A percentile compares a stretch with the other conserved stretches of the same genome.
Evolutionary conservation across 2,329 filamentous ascomycete genomes (phyloP).

Genomic region (Aureobasidium musti): DNA sequence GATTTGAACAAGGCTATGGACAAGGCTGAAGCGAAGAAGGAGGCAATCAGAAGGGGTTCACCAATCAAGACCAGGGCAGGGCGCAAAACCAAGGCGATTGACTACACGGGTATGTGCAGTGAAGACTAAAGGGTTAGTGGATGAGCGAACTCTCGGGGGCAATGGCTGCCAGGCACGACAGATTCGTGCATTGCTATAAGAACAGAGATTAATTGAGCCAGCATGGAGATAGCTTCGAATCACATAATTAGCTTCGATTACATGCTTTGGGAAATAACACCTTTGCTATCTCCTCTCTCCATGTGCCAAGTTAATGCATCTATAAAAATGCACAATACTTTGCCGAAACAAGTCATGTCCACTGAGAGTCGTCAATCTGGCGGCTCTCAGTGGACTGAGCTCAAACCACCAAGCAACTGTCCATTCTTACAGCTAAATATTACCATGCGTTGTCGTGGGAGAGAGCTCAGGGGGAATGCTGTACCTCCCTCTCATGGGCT

Average conservation of each 20-base stretch:
- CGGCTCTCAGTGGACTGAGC: too few species aligned
- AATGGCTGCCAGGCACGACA: neutral
- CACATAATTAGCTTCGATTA: neutral
- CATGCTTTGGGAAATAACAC: neutral
- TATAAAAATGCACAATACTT: too few species aligned
- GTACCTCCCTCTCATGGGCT: too few species aligned
- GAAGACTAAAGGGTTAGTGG: neutral
- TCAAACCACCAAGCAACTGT: too few species aligned
- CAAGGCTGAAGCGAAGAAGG: neutral
- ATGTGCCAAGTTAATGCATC: neutral
- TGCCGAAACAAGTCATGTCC: too few species aligned
- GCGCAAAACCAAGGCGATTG: conserved; percentile 14
- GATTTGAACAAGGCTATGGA: neutral
- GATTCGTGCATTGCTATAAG: neutral
- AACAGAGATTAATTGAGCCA: neutral
- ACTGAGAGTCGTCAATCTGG: too few species aligned
- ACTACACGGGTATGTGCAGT: neutral
- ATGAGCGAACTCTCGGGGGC: neutral
- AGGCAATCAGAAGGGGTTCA: neutral
- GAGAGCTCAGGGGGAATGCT: too few species aligned
- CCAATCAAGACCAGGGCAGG: conserved; percentile 7
- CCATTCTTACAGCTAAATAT: too few species aligned
- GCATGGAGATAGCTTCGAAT: neutral
- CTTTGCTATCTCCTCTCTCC: neutral
- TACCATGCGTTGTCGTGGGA: too few species aligned